Conservation (phyloP, 148 eudicot genomes). For the Arctostaphylos glauca region DNA sequence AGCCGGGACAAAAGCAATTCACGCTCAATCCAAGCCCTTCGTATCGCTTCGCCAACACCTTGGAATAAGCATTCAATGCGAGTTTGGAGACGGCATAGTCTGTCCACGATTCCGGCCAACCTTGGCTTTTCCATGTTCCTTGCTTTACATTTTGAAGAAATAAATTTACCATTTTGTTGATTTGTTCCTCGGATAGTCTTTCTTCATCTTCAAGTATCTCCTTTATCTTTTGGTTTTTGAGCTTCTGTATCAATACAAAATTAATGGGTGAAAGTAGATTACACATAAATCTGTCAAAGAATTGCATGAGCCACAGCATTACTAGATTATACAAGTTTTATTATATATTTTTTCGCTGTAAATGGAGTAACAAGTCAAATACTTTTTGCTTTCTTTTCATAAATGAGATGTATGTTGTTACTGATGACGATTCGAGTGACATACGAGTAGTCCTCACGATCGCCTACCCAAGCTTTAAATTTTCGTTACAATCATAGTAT, state of each 20-base stretch:
- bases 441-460: no score
- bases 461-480: no score
- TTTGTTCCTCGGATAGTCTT: constrained; percentile 41
- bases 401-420: no score
- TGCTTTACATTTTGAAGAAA: constrained; percentile 56
- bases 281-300: no score
- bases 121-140: constrained; percentile 61
- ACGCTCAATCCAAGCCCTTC: constrained; percentile 44
- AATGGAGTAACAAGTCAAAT: no score
- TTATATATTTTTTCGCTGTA: no score
- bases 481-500: no score
- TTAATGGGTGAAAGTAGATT: no score
- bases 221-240: constrained; percentile 43
- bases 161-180: constrained; percentile 40
- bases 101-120: constrained; percentile 92
- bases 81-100: constrained; percentile 87
- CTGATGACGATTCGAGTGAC: no score
- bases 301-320: no score
- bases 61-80: constrained; percentile 75
- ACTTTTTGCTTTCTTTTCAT: no score
- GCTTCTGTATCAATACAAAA: constrained; percentile 36
- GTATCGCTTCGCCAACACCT: constrained; percentile 55
- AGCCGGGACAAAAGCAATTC: constrained; percentile 88
- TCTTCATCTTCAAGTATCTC: constrained; percentile 57
- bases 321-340: no score